Conservation (phyloP, 148 eudicot genomes). For the Gaultheria prostrata region DNA sequence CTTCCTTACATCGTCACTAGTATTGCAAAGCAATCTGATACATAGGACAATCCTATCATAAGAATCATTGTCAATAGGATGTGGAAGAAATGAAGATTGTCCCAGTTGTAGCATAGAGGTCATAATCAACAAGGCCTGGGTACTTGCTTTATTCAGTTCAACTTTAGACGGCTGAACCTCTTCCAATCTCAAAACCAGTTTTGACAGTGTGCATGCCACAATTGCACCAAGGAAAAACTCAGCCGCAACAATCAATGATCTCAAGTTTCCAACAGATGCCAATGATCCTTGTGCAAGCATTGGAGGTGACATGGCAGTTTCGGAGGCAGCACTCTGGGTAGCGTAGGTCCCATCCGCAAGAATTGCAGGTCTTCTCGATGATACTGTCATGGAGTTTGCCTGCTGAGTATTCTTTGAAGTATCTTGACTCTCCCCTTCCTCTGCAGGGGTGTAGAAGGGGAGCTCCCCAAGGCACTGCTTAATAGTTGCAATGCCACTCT, state of each 20-base stretch:
- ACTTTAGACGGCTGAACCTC: slow-evolving; percentile 83
- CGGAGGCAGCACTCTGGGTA: slow-evolving; percentile 90
- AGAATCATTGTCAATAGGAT: slow-evolving; percentile 87
- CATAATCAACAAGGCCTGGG: slow-evolving; percentile 56
- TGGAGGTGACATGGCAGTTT: slow-evolving; percentile 76
- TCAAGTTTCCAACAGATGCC: slow-evolving; percentile 62
- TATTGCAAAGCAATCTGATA: slow-evolving; percentile 69
- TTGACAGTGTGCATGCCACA: slow-evolving; percentile 72
- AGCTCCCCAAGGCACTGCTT: slow-evolving; percentile 91
- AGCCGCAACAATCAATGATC: slow-evolving; percentile 78
- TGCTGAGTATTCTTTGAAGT: slow-evolving; percentile 62
- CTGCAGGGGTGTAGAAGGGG: slow-evolving; percentile 69
- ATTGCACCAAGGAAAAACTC: slow-evolving; percentile 91
- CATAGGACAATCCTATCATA: slow-evolving; percentile 82
- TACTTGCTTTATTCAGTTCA: slow-evolving; percentile 74
- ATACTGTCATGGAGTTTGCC: slow-evolving; percentile 59
- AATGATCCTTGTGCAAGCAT: slow-evolving; percentile 66
- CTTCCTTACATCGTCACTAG: slow-evolving; percentile 63
- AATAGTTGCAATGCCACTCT: slow-evolving; percentile 70
- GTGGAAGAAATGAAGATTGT: slow-evolving; percentile 79
- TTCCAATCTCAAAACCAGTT: slow-evolving; percentile 74
- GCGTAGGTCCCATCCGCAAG: slow-evolving; percentile 97
- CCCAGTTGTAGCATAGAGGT: slow-evolving; percentile 87
- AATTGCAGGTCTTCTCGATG: slow-evolving; percentile 81
- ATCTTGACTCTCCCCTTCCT: slow-evolving; percentile 67